Evolutionary conservation across 208 protist species (phyloP).

Genomic region (Trypanosoma grayi): DNA sequence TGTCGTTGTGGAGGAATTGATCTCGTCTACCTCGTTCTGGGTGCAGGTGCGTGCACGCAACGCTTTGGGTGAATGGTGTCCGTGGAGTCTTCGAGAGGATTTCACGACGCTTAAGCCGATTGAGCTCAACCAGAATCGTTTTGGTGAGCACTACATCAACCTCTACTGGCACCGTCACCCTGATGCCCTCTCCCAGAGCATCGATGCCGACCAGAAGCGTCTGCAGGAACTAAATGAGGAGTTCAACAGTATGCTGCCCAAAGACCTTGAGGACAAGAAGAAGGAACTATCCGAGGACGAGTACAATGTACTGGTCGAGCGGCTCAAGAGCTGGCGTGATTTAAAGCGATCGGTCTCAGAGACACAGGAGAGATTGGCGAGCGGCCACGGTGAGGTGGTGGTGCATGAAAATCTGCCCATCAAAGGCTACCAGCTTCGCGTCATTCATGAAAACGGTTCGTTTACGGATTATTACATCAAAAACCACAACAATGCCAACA

Average conservation of each 20-base stretch:
- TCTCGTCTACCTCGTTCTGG: constrained; percentile 35
- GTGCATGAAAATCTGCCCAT: constrained; percentile 54
- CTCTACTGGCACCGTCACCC: constrained; percentile 83
- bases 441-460: constrained; percentile 68
- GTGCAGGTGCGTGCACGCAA: constrained; percentile 58
- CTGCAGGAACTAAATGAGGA: constrained; percentile 56
- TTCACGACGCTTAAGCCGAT: constrained; percentile 70
- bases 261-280: constrained; percentile 58
- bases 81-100: constrained; percentile 54
- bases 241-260: constrained; percentile 55
- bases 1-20: constrained; percentile 33
- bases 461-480: constrained; percentile 48
- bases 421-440: constrained; percentile 67
- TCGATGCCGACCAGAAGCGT: constrained; percentile 34
- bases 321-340: constrained; percentile 42
- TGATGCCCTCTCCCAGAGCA: constrained; percentile 11
- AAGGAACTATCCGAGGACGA: constrained; percentile 36
- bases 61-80: constrained; percentile 65
- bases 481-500: not conserved
- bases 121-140: constrained; percentile 73
- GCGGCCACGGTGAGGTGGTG: constrained; percentile 54
- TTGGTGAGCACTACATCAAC: constrained; percentile 92
- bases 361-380: constrained; percentile 29
- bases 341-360: constrained; percentile 32
- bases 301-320: constrained; percentile 39